Evolutionary conservation across 148 eudicot species (phyloP).

Genomic region (Drosera capensis): DNA sequence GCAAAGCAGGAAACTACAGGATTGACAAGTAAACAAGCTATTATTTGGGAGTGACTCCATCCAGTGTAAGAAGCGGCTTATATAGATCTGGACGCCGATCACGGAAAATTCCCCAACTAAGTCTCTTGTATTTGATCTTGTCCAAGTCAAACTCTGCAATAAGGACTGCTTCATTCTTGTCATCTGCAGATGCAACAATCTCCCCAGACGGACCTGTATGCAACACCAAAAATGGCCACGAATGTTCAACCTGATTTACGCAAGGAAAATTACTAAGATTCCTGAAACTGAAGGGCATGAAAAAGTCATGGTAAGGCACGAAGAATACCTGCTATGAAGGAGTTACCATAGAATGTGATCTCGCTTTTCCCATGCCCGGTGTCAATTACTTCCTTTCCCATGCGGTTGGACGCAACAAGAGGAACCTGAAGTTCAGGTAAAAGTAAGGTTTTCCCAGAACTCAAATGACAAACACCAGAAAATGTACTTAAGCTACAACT

Average conservation of each 20-base stretch:
- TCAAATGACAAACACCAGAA: background rate
- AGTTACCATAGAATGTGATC: constrained; percentile 96
- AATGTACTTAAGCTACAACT: background rate
- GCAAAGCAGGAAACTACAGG: background rate
- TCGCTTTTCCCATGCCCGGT: constrained; percentile 89
- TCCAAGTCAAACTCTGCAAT: constrained; percentile 69
- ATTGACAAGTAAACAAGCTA: background rate
- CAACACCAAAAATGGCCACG: background rate
- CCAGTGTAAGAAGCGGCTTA: constrained; percentile 82
- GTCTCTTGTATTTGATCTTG: constrained; percentile 57
- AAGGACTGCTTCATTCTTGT: constrained; percentile 80
- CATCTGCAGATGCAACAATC: constrained; percentile 56
- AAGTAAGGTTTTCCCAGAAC: background rate
- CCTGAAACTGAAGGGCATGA: background rate
- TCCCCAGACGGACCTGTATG: constrained; percentile 73
- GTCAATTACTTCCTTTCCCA: constrained; percentile 70
- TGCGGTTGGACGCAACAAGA: constrained; percentile 90
- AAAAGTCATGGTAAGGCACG: background rate
- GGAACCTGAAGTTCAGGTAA: constrained; percentile 49
- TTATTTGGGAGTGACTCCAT: constrained; percentile 42
- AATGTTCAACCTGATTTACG: background rate
- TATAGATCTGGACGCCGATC: constrained; percentile 92
- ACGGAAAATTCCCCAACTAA: constrained; percentile 88
- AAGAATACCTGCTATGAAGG: constrained; percentile 77
- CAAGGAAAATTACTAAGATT: background rate